These are phyloP conservation scores for Lasiosphaeria miniovina DNA, from an alignment of 495 filamentous ascomycete species.

Conservation along the genomic window DNA sequence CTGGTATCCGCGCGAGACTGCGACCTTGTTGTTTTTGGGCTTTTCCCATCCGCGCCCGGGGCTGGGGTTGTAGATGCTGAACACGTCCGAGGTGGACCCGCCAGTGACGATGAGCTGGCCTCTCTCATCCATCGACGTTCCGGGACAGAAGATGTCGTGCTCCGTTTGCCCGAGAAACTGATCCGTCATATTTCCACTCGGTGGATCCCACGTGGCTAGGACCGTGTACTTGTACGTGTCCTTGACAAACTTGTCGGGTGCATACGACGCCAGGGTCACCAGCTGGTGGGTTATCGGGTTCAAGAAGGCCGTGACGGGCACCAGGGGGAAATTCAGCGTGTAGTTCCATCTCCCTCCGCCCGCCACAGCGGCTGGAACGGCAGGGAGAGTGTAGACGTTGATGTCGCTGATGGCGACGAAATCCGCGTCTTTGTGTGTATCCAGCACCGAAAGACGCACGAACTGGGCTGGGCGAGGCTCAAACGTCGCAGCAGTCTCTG, in stretches of 20 bases:
- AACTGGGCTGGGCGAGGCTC: constrained; percentile 7
- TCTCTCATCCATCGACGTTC: constrained; percentile 48
- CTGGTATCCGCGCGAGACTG: constrained; percentile 57
- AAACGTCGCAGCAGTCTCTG: no score
- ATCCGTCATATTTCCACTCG: background rate
- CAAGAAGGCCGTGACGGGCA: constrained; percentile 10
- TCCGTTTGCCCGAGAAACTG: constrained; percentile 40
- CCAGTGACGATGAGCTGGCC: constrained; percentile 56
- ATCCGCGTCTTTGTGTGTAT: constrained; percentile 1
- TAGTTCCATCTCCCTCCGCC: constrained; percentile 7
- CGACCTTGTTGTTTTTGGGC: constrained; percentile 31
- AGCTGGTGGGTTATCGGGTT: constrained; percentile 6
- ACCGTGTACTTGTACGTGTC: background rate
- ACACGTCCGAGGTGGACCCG: background rate
- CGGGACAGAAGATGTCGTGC: constrained; percentile 61
- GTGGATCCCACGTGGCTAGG: background rate
- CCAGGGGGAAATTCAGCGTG: constrained; percentile 11
- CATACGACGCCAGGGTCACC: constrained; percentile 3
- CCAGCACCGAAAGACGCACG: constrained; percentile 2
- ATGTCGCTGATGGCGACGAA: constrained; percentile 12
- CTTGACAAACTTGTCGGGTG: background rate
- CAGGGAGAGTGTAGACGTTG: constrained; percentile 9
- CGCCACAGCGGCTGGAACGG: background rate
- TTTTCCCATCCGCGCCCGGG: constrained; percentile 3
- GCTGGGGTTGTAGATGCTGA: constrained; percentile 9